These are phyloP conservation scores for Mrakia frigida DNA, from an alignment of 768 basidiomycete species.

Conservation along the genomic window DNA sequence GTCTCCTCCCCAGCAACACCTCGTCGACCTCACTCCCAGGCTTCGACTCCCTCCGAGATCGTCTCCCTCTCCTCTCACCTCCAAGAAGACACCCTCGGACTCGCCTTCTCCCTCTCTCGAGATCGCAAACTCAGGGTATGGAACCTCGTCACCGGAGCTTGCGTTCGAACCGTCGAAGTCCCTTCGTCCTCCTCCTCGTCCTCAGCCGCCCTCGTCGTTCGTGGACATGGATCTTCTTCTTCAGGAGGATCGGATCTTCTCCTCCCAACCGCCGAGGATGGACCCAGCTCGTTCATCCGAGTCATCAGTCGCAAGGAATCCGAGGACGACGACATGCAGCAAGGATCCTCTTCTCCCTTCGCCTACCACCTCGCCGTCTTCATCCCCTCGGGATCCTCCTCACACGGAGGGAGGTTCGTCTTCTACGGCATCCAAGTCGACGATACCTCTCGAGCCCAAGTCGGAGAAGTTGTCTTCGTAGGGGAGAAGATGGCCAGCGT, in stretches of 20 bases:
- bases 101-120: constrained; percentile 79
- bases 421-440: constrained; percentile 43
- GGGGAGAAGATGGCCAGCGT: constrained; percentile 35
- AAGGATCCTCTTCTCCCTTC: constrained; percentile 1
- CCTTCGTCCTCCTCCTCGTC: neutral
- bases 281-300: constrained; percentile 43
- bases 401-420: constrained; percentile 75
- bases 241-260: neutral
- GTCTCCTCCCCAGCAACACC: constrained; percentile 53
- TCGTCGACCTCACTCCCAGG: constrained; percentile 45
- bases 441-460: constrained; percentile 22
- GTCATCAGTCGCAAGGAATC: constrained; percentile 41
- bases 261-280: constrained; percentile 30
- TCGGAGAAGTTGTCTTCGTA: constrained; percentile 28
- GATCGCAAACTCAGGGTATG: constrained; percentile 80
- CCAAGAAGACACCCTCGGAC: constrained; percentile 66
- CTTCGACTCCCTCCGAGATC: constrained; percentile 55
- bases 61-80: constrained; percentile 67
- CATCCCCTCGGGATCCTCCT: constrained; percentile 59
- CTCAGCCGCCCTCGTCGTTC: constrained; percentile 10
- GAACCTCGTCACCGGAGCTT: constrained; percentile 49
- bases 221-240: neutral
- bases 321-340: constrained; percentile 59
- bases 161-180: constrained; percentile 47
- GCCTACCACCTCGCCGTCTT: constrained; percentile 59